Base-by-base conservation (phyloP, 2,329 filamentous ascomycete genomes). In the Trichoderma sp. region DNA sequence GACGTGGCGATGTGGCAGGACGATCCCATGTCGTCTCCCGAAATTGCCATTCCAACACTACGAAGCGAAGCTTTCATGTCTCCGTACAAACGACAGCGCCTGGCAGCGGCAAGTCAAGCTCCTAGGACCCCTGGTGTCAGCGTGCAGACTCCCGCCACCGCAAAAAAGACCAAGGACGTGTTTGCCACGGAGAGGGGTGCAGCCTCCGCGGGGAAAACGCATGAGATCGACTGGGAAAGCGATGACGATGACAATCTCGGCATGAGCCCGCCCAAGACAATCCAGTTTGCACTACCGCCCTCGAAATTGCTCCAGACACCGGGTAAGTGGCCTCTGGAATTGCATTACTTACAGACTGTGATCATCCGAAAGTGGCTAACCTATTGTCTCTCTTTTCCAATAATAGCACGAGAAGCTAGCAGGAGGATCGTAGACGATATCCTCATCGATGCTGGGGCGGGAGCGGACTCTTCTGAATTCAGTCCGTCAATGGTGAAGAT, bases 181-280 rank as follows among this genome's bases (percentile, higher is more conserved):
- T 87, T 87, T 73, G 80, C 79, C 3, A 76, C 76, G 13, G 75
- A 71, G n/a, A 76, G 76, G 0, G 73, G 70, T 5, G 74, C 74
- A 26, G 55, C 47, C 30, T 64, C 64, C 13, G 76, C 72, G 53
- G 78, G 75, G 20, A 77, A 77, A 71, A 79, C 80, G 71, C 87
- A 88, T 68, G 89, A 91, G 78, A 88, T 90, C 71, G 86, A 85
- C 20, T 96, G 94, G 91, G 91, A 95, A 68, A 92, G 90, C 76
- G 88, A 88, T 50, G 86, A 86, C 28, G 88, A 86, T 55, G 78
- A 88, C 6, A 91, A 92, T 72, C 88, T 87, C 7, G 93, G 91
- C 6, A 91, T 94, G 81, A 97, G 93, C 77, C 96, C 96, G 32
- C 96, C 96, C 0, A 98, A 98, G 85, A 96, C 93, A 12, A 95